Evolutionary conservation across 163 green algal species (phyloP).

Genomic region (Chloroidium sp.): DNA sequence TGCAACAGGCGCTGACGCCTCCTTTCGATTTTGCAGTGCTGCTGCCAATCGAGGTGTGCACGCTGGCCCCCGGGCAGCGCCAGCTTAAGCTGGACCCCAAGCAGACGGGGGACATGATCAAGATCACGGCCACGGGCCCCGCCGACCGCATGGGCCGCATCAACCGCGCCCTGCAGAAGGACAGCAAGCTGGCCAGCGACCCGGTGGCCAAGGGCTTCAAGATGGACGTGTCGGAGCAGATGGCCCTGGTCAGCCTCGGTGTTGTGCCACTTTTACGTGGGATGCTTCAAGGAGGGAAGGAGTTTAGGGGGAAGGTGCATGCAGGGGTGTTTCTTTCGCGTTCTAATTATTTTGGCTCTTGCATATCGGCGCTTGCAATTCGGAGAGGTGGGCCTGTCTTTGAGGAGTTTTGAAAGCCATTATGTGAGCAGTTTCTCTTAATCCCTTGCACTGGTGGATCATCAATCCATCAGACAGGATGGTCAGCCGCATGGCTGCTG

Average conservation of each 20-base stretch:
- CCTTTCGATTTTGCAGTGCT: conserved; percentile 1
- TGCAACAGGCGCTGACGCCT: no score
- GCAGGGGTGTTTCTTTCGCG: no score
- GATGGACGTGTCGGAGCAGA: conserved; percentile 13
- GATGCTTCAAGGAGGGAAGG: not conserved
- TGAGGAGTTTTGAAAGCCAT: not conserved
- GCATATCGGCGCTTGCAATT: not conserved
- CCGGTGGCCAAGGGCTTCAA: conserved; percentile 20
- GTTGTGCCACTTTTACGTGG: not conserved
- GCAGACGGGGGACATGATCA: conserved; percentile 5
- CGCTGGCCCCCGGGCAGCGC: conserved; percentile 38
- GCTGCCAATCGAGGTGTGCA: conserved; percentile 17
- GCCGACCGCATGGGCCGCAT: conserved; percentile 11
- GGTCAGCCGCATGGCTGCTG: not conserved
- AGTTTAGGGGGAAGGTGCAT: no score
- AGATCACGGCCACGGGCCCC: conserved; percentile 11
- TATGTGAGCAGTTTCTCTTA: not conserved
- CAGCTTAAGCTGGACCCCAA: conserved; percentile 41
- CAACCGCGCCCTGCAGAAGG: conserved; percentile 12
- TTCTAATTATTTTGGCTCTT: no score
- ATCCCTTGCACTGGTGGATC: not conserved
- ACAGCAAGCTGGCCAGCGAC: conserved; percentile 20
- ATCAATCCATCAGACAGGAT: no score
- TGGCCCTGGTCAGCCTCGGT: conserved; percentile 18
- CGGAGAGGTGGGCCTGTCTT: not conserved